These are phyloP conservation scores for Penicillium freii DNA, from an alignment of 2,329 filamentous ascomycete species.

Conservation along the genomic window DNA sequence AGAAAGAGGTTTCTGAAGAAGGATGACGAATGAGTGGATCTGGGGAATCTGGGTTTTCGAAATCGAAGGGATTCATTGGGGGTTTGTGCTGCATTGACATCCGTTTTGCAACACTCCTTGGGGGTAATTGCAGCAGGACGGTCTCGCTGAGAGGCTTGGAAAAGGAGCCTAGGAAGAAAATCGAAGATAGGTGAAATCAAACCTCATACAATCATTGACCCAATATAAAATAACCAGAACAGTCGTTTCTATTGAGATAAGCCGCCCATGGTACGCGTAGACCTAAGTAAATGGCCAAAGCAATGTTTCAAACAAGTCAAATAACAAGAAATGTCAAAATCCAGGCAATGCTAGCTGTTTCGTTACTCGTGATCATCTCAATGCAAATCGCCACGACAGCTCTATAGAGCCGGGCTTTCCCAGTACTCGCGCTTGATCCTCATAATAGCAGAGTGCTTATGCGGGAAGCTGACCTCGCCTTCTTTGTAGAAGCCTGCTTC, in stretches of 20 bases:
- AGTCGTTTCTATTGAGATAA: not conserved
- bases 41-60: not conserved
- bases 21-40: not conserved
- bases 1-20: not conserved
- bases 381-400: not conserved
- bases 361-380: constrained; percentile 16
- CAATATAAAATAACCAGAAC: not conserved
- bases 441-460: constrained; percentile 89
- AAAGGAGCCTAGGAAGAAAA: too few species aligned
- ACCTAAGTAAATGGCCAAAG: not conserved
- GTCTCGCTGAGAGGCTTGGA: not conserved
- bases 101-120: too few species aligned
- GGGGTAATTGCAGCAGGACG: too few species aligned
- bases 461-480: constrained; percentile 79
- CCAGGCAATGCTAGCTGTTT: constrained; percentile 10
- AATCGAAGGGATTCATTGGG: not conserved
- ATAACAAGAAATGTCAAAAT: not conserved
- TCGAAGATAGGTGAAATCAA: not conserved
- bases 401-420: constrained; percentile 64
- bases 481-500: constrained; percentile 80
- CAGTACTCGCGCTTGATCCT: constrained; percentile 76
- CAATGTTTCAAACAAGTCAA: not conserved
- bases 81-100: not conserved
- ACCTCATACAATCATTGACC: not conserved
- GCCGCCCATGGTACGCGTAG: not conserved